Percentiles rank a stretch among this genome's conserved stretches.
Conservation (phyloP, 495 filamentous ascomycete species). For the Neurospora sp. region DNA sequence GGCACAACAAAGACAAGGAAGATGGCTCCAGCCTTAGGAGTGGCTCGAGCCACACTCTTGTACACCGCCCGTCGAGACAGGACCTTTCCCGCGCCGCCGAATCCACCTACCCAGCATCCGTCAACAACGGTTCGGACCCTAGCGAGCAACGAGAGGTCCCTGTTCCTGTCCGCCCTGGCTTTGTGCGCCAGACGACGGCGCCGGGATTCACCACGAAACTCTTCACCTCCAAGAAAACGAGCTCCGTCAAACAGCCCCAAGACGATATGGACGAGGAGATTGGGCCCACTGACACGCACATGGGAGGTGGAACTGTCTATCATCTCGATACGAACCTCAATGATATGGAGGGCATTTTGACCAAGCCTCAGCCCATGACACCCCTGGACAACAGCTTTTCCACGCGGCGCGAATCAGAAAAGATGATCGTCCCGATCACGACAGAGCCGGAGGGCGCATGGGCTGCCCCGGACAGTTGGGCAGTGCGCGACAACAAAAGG, state of each 20-base stretch:
- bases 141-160: conserved; percentile 29
- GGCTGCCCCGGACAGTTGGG: conserved; percentile 93
- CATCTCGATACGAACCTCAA: conserved; percentile 74
- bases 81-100: conserved; percentile 41
- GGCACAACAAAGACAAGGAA: conserved; percentile 48
- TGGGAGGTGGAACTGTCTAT: conserved; percentile 39
- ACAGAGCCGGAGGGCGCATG: conserved; percentile 43
- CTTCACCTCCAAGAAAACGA: conserved; percentile 38
- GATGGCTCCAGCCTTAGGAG: conserved; percentile 39
- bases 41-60: conserved; percentile 30
- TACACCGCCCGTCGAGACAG: conserved; percentile 31
- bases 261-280: conserved; percentile 40
- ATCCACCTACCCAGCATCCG: conserved; percentile 34
- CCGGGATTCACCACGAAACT: conserved; percentile 44
- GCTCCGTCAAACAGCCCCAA: conserved; percentile 25
- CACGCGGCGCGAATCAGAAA: conserved; percentile 42
- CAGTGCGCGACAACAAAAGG: conserved; percentile 56
- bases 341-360: conserved; percentile 77
- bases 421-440: conserved; percentile 17
- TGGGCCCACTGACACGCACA: conserved; percentile 32
- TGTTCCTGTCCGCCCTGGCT: conserved; percentile 22
- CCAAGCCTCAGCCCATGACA: conserved; percentile 49
- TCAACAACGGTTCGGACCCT: conserved; percentile 25
- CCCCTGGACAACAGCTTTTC: conserved; percentile 50
- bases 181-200: conserved; percentile 39